phyloP scores from a whole-genome alignment of 768 basidiomycete species.

The Paxillus ammoniavirescens region DNA sequence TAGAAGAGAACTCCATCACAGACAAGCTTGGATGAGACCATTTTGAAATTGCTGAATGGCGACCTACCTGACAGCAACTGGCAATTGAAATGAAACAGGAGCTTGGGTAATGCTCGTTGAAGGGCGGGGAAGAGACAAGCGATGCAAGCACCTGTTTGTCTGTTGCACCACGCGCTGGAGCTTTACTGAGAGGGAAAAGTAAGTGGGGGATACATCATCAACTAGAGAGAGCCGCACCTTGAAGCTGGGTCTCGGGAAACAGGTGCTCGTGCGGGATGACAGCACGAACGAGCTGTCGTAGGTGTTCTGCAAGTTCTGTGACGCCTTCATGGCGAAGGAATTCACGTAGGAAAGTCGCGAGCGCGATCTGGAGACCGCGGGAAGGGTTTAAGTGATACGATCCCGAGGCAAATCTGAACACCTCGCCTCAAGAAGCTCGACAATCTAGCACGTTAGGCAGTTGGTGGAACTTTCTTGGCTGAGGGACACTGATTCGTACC shows the following conservation, averaged over 20 bases:
- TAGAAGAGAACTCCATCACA: neutral
- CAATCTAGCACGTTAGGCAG: constrained; percentile 38
- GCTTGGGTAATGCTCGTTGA: neutral
- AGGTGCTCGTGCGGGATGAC: constrained; percentile 18
- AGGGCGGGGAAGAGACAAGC: neutral
- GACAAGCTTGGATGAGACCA: constrained; percentile 1
- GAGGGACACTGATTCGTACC: constrained; percentile 32
- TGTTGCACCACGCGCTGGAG: constrained; percentile 17
- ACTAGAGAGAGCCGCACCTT: constrained; percentile 11
- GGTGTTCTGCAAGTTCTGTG: constrained; percentile 3
- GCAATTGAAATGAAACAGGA: neutral
- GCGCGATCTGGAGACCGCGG: constrained; percentile 18
- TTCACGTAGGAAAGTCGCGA: constrained; percentile 11
- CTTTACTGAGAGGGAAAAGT: constrained; percentile 13
- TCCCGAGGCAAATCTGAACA: constrained; percentile 1
- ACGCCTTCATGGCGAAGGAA: constrained; percentile 4
- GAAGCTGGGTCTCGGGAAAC: constrained; percentile 23
- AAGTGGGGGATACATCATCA: neutral
- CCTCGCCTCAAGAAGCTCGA: constrained; percentile 47
- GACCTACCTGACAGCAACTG: constrained; percentile 12
- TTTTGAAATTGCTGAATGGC: neutral
- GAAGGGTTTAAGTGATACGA: constrained; percentile 19
- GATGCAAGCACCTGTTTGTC: neutral
- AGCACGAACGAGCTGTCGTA: constrained; percentile 19
- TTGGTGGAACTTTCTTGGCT: constrained; percentile 3